Conservation (phyloP, 805 yeast genomes). For the Schizosaccharomyces japonicus region DNA sequence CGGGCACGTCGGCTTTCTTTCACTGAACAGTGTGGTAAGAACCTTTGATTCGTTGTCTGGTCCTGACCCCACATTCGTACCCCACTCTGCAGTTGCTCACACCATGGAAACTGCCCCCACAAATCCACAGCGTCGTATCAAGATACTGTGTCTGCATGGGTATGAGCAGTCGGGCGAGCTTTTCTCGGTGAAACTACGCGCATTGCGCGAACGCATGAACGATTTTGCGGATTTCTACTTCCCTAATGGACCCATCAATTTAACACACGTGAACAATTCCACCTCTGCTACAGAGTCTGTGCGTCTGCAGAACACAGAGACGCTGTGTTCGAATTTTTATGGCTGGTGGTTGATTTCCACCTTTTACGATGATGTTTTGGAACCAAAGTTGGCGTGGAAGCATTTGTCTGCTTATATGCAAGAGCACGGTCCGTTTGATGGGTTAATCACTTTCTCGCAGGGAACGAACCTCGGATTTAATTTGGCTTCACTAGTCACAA, state of each 20-base stretch:
- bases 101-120: no score
- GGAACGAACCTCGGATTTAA: neutral
- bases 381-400: neutral
- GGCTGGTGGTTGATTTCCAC: neutral
- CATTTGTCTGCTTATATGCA: neutral
- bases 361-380: neutral
- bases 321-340: no score
- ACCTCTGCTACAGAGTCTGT: no score
- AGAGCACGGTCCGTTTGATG: constrained; percentile 4
- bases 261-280: neutral
- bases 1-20: no score
- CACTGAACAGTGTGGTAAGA: no score
- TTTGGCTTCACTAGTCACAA: neutral
- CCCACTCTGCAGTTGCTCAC: no score
- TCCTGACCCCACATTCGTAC: no score
- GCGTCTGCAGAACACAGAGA: no score
- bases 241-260: neutral
- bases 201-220: neutral
- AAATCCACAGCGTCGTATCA: no score
- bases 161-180: neutral
- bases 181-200: constrained; percentile 1
- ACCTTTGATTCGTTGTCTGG: no score
- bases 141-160: neutral
- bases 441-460: neutral
- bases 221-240: neutral